Percentiles rank a stretch among this genome's conserved stretches.
These are phyloP conservation scores for Penicillium crystallinum DNA, from an alignment of 495 filamentous ascomycete species.

Conservation along the genomic window DNA sequence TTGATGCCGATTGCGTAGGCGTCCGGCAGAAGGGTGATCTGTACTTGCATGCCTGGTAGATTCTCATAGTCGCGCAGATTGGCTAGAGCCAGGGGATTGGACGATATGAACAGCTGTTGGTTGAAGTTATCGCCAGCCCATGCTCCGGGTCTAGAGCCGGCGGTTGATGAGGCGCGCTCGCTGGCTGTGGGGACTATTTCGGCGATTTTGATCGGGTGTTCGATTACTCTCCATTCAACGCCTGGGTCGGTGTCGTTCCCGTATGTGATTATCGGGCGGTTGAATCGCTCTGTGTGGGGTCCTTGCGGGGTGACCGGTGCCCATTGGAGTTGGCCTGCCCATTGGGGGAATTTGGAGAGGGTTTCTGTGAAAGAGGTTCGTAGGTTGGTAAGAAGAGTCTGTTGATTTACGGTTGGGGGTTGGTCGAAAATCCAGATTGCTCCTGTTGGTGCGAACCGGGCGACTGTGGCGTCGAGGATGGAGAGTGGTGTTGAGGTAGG, in stretches of 20 bases:
- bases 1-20: conserved; percentile 39
- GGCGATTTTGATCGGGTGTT: neutral
- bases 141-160: conserved; percentile 5
- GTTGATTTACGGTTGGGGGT: neutral
- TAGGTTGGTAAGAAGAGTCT: conserved; percentile 14
- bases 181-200: conserved; percentile 1
- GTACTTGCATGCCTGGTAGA: conserved; percentile 30
- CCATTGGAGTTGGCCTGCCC: conserved; percentile 22
- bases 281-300: conserved; percentile 28
- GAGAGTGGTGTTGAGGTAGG: conserved; percentile 17
- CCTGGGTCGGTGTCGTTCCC: neutral
- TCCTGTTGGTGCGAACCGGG: conserved; percentile 15
- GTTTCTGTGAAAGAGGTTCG: conserved; percentile 19
- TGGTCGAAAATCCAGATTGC: conserved; percentile 24
- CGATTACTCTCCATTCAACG: conserved; percentile 2
- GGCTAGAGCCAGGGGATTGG: neutral
- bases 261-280: conserved; percentile 23
- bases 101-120: neutral
- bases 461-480: conserved; percentile 28
- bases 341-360: conserved; percentile 31
- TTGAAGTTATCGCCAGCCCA: conserved; percentile 10
- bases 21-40: conserved; percentile 35
- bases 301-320: neutral
- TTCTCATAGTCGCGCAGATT: conserved; percentile 2
- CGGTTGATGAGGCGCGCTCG: conserved; percentile 1